A percentile compares a stretch with the other conserved stretches of the same genome.
Evolutionary conservation across 345 rosid genomes (phyloP).

Genomic region (Psidium guajava): DNA sequence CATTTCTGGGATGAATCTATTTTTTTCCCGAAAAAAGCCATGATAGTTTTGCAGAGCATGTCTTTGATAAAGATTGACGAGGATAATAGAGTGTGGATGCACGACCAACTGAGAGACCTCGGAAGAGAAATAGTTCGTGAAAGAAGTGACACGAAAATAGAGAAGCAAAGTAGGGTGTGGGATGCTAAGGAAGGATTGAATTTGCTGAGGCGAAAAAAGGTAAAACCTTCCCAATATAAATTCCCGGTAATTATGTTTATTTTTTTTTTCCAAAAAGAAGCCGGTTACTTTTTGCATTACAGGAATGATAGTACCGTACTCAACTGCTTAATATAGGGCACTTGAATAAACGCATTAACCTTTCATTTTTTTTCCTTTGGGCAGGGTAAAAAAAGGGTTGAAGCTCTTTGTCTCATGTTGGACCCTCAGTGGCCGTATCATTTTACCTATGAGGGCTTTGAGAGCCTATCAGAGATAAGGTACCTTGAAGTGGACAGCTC

Average conservation of each 20-base stretch:
- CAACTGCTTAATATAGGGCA: no score
- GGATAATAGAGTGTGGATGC: neutral
- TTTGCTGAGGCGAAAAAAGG: accelerated
- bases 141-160: accelerated
- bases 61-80: neutral
- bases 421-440: no score
- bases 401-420: no score
- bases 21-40: neutral
- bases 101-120: neutral
- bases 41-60: neutral
- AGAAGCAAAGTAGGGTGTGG: neutral
- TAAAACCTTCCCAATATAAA: neutral
- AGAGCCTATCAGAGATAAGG: no score
- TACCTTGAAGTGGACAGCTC: no score
- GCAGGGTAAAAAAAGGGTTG: no score
- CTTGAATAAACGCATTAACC: no score
- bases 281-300: no score
- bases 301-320: no score
- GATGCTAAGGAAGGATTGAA: accelerated
- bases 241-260: neutral
- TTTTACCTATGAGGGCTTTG: no score
- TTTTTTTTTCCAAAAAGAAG: no score
- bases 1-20: neutral
- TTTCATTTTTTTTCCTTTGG: no score
- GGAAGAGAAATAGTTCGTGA: neutral